Evolutionary conservation across 1,284 basidiomycete species (phyloP).

Genomic region (Flammula alnicola): DNA sequence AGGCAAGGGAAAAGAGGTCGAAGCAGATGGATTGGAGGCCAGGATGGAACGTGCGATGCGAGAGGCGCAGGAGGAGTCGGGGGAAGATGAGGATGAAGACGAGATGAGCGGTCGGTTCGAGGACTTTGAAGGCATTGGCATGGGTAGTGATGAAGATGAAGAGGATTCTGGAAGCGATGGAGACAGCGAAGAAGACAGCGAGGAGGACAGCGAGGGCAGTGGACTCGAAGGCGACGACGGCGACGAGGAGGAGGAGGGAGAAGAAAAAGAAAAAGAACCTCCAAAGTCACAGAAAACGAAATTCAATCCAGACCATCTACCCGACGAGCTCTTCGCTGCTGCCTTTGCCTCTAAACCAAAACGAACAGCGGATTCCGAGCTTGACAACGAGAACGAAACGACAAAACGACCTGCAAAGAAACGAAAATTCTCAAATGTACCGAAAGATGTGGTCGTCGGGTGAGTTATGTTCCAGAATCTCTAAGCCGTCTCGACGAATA

Average conservation of each 20-base stretch:
- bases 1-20: slow-evolving; percentile 21
- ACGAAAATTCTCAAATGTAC: slow-evolving; percentile 16
- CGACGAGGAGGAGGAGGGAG: slow-evolving; percentile 25
- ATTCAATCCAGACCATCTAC: slow-evolving; percentile 43
- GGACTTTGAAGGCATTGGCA: slow-evolving; percentile 8
- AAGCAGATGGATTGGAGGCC: slow-evolving; percentile 25
- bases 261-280: slow-evolving; percentile 26
- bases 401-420: slow-evolving; percentile 13
- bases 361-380: slow-evolving; percentile 8
- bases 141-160: slow-evolving; percentile 7
- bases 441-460: slow-evolving; percentile 30
- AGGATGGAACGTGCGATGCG: slow-evolving; percentile 44
- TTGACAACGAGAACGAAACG: background rate
- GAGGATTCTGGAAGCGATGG: slow-evolving; percentile 24
- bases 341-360: slow-evolving; percentile 43
- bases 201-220: slow-evolving; percentile 32
- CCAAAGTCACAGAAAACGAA: slow-evolving; percentile 16
- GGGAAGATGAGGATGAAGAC: slow-evolving; percentile 23
- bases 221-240: slow-evolving; percentile 30
- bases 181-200: slow-evolving; percentile 35
- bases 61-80: slow-evolving; percentile 39
- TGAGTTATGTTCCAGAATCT: slow-evolving; percentile 15
- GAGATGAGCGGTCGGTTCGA: slow-evolving; percentile 10
- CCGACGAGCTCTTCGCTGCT: slow-evolving; percentile 52
- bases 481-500: slow-evolving; percentile 2